These are phyloP conservation scores for Casuarina equisetifolia DNA, from an alignment of 306 rosid species.

Conservation along the genomic window DNA sequence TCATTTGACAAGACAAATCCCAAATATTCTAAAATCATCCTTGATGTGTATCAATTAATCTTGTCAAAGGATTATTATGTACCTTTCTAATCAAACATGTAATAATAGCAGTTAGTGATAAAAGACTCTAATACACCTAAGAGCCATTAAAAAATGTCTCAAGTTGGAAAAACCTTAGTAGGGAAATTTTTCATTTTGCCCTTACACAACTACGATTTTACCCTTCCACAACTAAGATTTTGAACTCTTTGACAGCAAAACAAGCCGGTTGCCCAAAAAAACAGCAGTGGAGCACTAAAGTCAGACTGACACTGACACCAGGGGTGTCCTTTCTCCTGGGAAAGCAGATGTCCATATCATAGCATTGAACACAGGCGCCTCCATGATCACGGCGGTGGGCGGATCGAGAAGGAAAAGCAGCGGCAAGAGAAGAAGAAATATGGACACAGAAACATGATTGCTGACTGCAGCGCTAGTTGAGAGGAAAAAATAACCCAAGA, in stretches of 20 bases:
- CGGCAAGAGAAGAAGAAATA: constrained; percentile 8
- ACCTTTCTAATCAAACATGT: too few relatives aligned
- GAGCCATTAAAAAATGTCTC: too few relatives aligned
- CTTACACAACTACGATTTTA: too few relatives aligned
- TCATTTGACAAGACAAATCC: too few relatives aligned
- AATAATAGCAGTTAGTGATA: too few relatives aligned
- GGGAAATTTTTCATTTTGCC: too few relatives aligned
- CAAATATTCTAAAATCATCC: too few relatives aligned
- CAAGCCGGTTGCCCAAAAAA: not conserved
- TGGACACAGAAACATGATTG: constrained; percentile 14
- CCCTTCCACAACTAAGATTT: not conserved
- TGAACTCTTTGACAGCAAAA: not conserved
- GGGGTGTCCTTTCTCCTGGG: not conserved
- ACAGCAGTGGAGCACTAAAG: not conserved
- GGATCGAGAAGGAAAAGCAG: not conserved
- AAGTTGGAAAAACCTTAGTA: too few relatives aligned
- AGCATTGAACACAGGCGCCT: not conserved
- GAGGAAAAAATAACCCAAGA: not conserved
- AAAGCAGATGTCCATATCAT: constrained; percentile 4
- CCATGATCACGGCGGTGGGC: constrained; percentile 2
- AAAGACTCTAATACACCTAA: too few relatives aligned
- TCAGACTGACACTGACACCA: constrained; percentile 1
- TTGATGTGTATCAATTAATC: too few relatives aligned
- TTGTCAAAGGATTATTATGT: too few relatives aligned
- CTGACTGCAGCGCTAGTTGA: constrained; percentile 4